Evolutionary conservation across 2,329 filamentous ascomycete genomes (phyloP), one percentile per base, ranked within the genome.

Genomic region (Penicillium expansum): DNA sequence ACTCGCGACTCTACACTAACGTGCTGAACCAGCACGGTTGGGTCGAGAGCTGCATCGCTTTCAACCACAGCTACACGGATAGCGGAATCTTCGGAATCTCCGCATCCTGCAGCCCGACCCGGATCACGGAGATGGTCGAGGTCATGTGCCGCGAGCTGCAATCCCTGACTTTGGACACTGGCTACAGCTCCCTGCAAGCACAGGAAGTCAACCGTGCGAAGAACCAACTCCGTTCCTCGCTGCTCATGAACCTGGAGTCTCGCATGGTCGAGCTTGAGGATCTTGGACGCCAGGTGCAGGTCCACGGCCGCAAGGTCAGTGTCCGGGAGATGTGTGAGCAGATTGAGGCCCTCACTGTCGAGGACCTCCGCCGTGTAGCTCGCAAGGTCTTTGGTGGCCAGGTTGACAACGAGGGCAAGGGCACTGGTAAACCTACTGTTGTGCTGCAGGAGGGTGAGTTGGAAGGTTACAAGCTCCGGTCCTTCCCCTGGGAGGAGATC

Each of bases 211-310:
- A 87, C 70, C 87, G 94, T 48, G 94, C 94, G 18, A 99, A 99
- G 84, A 99, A 99, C 75, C 94, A 99, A 79, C 85, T 99, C 16
- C 86, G 92, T 41, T 92, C 88, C 14, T 90, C 86, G 56, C 81
- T 99, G 39, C 83, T 99, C 48, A 99, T 99, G 94, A 99, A 99
- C 77, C 85, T 99, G 29, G 94, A 99, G 79, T 92, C 87, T 65
- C 84, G 94, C 58, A 97, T 99, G 92, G 92, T 99, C 10, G 94
- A 97, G 78, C 83, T 99, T 7, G 94, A 99, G 76, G 94, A 99
- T 72, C 82, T 99, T 0, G 94, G 94, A 22, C 81, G 94, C 61
- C 93, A 97, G 74, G 91, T 99, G 11, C 94, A 97, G 79, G 91
- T 97, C n/a, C 92, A 97, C 71, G 94, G 93, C 22, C 85, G 86